Conservation (phyloP, 2,329 filamentous ascomycete species). For the Aspergillus ustus region DNA sequence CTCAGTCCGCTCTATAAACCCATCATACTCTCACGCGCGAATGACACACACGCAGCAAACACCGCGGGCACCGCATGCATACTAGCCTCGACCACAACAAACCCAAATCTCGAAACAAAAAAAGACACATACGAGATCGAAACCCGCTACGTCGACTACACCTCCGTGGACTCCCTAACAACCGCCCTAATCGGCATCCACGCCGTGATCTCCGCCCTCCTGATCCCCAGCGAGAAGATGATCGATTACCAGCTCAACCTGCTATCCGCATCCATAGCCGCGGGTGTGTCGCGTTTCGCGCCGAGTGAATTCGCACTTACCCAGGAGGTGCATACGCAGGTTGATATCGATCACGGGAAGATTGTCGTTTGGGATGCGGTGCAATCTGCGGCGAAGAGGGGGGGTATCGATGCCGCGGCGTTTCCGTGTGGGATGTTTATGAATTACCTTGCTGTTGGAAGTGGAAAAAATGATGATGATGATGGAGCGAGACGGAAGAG, state of each 20-base stretch:
- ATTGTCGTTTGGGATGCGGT: constrained; percentile 34
- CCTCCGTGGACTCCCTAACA: constrained; percentile 21
- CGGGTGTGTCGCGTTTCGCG: constrained; percentile 52
- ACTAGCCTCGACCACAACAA: too few relatives aligned
- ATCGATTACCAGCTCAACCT: constrained; percentile 46
- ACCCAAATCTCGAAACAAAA: background rate
- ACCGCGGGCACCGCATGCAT: background rate
- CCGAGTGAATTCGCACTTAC: constrained; percentile 47
- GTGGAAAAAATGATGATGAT: background rate
- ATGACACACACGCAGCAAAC: constrained; percentile 8
- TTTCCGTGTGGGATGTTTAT: constrained; percentile 42
- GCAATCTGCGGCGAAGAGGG: constrained; percentile 18
- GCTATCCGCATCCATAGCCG: constrained; percentile 47
- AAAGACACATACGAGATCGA: too few relatives aligned
- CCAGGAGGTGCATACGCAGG: constrained; percentile 19
- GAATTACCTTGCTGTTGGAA: constrained; percentile 40
- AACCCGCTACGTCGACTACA: constrained; percentile 36
- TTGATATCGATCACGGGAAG: constrained; percentile 31
- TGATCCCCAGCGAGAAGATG: constrained; percentile 26
- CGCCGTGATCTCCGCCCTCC: constrained; percentile 33
- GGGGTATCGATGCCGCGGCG: constrained; percentile 33
- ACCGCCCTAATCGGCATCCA: constrained; percentile 27
- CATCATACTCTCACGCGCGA: constrained; percentile 36
- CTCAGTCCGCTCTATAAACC: constrained; percentile 26
- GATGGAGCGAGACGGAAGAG: background rate